Base-by-base conservation (phyloP, 2,329 filamentous ascomycete genomes). In the Ilyonectria sp. region DNA sequence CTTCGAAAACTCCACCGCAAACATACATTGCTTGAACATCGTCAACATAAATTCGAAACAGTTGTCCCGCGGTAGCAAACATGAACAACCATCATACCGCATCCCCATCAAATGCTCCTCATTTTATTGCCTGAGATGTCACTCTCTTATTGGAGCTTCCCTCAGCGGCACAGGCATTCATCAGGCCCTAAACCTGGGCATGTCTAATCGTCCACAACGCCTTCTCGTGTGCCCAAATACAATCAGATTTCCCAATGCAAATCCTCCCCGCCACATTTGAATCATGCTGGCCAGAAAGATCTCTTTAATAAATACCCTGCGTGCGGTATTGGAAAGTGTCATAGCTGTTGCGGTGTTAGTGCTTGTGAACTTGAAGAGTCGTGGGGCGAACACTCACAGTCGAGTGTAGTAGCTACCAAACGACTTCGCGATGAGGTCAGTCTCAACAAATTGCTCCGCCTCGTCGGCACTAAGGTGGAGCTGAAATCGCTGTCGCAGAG, bases 291-390 rank as follows among this genome's bases (percentile, higher is more conserved):
- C 19, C 26, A 58, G 62, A 26, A 13, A 50, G 26, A n/a, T 61
- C 52, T 55, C 60, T 71, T 88, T 23, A 95, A 81, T 95, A 95
- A 81, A 95, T 95, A 73, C 93, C 93, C 82, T 95, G 93, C 40
- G 93, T 95, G 77, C 93, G 90, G 82, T 95, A 95, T 84, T 95
- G 93, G 84, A 94, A 95, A 69, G 92, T 94, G 81, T 94, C 92
- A 77, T 94, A 94, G 81, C 92, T 94, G 47, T n/a, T 4, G 15
- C 37, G 7, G 17, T 2, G 68, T 74, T 37, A 73, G 69, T 56
- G 43, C 9, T 13, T n/a, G 2, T 13, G 15, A 17, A n/a, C 15
- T 37, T 44, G 21, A 13, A 43, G 11, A 8, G 11, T 31, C 15
- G 7, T 4, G 17, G 29, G 50, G 40, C 33, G 6, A 21, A 4